phyloP scores from a whole-genome alignment of 2,329 filamentous ascomycete genomes.

The Davidsoniella australis region DNA sequence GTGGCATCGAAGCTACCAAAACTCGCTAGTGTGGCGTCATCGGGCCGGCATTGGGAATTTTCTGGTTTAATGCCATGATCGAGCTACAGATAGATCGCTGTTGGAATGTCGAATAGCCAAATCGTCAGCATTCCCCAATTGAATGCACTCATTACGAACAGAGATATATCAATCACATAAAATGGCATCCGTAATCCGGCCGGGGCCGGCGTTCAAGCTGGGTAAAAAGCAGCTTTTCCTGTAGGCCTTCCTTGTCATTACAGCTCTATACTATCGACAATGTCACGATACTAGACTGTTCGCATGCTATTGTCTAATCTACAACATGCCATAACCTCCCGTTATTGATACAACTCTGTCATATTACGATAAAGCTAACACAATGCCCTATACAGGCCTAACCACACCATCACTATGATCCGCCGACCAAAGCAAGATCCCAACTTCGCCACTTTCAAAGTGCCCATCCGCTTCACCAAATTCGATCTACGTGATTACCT shows the following conservation, averaged over 20 bases:
- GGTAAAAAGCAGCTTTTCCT: conserved; percentile 36
- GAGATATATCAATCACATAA: conserved; percentile 13
- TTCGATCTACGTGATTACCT: conserved; percentile 94
- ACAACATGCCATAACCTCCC: neutral
- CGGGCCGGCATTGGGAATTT: conserved; percentile 3
- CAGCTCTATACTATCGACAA: too few relatives aligned
- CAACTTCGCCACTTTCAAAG: conserved; percentile 74
- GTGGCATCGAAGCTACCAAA: neutral
- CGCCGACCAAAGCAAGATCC: conserved; percentile 54
- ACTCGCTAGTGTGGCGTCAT: conserved; percentile 3
- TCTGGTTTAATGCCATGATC: neutral
- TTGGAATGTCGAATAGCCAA: neutral
- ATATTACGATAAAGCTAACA: too few relatives aligned
- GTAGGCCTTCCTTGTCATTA: too few relatives aligned
- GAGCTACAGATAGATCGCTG: neutral
- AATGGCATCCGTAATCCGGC: conserved; percentile 26
- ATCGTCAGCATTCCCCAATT: neutral
- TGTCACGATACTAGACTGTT: neutral
- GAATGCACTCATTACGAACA: neutral
- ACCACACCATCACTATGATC: conserved; percentile 64
- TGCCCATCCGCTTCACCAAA: conserved; percentile 86
- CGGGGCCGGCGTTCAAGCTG: conserved; percentile 28
- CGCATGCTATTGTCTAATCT: neutral
- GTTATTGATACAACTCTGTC: neutral
- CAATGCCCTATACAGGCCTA: conserved; percentile 39